These are phyloP conservation scores for Claviceps maximensis DNA, from an alignment of 2,329 filamentous ascomycete species.

Conservation along the genomic window DNA sequence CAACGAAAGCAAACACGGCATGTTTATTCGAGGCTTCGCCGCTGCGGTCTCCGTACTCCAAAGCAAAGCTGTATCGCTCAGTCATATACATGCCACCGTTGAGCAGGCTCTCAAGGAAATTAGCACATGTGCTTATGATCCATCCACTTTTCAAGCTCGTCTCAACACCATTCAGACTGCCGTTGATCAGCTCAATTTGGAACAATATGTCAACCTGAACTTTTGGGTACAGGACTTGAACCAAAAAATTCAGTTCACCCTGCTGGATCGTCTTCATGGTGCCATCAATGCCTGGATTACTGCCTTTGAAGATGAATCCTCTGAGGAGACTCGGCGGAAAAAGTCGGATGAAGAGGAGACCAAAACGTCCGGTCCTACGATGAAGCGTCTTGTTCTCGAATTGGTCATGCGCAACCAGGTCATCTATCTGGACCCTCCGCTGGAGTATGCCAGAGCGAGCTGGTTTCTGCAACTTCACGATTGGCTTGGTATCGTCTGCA, in stretches of 20 bases:
- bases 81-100: conserved; percentile 63
- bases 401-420: conserved; percentile 97
- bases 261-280: conserved; percentile 69
- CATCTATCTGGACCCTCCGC: conserved; percentile 87
- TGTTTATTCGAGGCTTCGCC: conserved; percentile 91
- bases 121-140: conserved; percentile 70
- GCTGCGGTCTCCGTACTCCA: conserved; percentile 78
- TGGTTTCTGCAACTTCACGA: conserved; percentile 90
- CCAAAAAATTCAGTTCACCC: conserved; percentile 63
- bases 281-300: conserved; percentile 81
- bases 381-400: conserved; percentile 71
- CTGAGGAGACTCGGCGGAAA: conserved; percentile 40
- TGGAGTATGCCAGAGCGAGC: conserved; percentile 81
- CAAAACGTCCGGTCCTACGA: conserved; percentile 44
- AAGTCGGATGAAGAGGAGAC: conserved; percentile 30
- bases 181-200: conserved; percentile 90
- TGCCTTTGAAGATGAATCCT: conserved; percentile 57
- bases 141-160: conserved; percentile 63
- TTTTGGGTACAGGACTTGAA: conserved; percentile 88
- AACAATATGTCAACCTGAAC: conserved; percentile 86
- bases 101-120: conserved; percentile 77
- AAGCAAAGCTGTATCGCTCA: conserved; percentile 67
- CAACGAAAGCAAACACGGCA: conserved; percentile 82
- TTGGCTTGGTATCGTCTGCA: conserved; percentile 88
- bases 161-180: conserved; percentile 79